phyloP scores from a whole-genome alignment of 202 grass and related monocot genomes.

The Musa balbisiana region DNA sequence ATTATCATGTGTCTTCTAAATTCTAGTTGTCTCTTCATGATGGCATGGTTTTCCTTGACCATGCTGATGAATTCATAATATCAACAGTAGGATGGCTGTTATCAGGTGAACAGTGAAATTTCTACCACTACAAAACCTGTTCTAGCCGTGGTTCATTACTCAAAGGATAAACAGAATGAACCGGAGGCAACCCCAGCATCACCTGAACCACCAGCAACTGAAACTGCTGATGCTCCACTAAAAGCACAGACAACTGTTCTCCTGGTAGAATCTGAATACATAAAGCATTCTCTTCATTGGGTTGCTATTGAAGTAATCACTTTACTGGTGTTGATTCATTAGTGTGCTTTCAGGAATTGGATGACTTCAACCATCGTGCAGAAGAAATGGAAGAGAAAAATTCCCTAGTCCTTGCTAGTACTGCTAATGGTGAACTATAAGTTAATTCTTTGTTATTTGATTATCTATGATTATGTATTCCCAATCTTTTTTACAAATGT shows the following conservation, averaged over 20 bases:
- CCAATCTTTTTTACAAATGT: background rate
- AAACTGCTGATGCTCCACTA: conserved; percentile 14
- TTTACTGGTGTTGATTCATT: conserved; percentile 2
- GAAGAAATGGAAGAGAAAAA: conserved; percentile 33
- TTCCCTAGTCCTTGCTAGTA: conserved; percentile 14
- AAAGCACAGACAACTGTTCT: conserved; percentile 19
- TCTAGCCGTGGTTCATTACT: conserved; percentile 22
- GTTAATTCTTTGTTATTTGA: background rate
- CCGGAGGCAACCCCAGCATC: background rate
- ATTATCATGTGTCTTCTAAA: no score
- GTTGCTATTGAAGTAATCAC: conserved; percentile 17
- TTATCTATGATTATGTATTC: background rate
- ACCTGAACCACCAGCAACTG: background rate
- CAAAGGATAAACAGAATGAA: conserved; percentile 20
- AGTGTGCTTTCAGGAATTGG: conserved; percentile 23
- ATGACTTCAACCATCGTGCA: conserved; percentile 14
- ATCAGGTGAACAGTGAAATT: background rate
- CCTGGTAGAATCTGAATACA: conserved; percentile 22
- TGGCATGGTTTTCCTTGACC: background rate
- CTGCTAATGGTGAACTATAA: conserved; percentile 23
- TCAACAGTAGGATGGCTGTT: background rate
- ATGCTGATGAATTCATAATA: background rate
- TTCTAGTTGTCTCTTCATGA: background rate
- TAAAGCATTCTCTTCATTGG: background rate
- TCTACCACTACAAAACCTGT: conserved; percentile 15